Percentiles rank a stretch among this genome's conserved stretches.
Conservation (phyloP, 441 rosid genomes). For the Jatropha podagrica region DNA sequence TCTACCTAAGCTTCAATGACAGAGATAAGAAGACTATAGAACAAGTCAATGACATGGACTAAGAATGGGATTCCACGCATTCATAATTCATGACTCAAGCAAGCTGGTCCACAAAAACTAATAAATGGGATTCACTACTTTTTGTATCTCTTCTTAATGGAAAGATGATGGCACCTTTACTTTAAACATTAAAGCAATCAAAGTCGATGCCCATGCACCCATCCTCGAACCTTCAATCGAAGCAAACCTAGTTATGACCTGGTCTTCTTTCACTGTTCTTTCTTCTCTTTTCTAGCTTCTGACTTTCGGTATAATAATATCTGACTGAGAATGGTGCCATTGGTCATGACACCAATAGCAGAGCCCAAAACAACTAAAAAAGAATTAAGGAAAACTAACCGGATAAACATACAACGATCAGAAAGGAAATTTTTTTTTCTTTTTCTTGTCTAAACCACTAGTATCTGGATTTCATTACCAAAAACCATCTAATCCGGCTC, state of each 20-base stretch:
- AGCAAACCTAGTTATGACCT: slow-evolving; percentile 10
- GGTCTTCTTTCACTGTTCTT: slow-evolving; percentile 42
- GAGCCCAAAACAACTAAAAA: slow-evolving; percentile 70
- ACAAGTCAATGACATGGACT: too few species aligned
- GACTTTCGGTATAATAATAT: slow-evolving; percentile 61
- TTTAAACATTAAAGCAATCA: background rate
- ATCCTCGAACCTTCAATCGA: slow-evolving; percentile 5
- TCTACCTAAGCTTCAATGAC: too few species aligned
- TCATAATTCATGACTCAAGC: background rate
- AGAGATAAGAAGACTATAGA: too few species aligned
- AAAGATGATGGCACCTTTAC: background rate
- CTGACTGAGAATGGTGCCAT: slow-evolving; percentile 84
- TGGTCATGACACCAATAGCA: slow-evolving; percentile 58
- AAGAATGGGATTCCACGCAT: too few species aligned
- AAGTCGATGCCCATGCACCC: slow-evolving; percentile 3
- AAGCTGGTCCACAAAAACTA: background rate
- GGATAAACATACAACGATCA: background rate
- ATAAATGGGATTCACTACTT: background rate
- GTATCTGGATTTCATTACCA: too few species aligned
- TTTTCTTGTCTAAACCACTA: too few species aligned
- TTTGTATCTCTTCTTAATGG: background rate
- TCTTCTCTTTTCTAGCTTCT: slow-evolving; percentile 54
- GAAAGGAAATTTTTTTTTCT: too few species aligned
- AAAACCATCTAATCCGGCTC: too few species aligned
- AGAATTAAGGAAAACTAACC: slow-evolving; percentile 35